A percentile compares a stretch with the other conserved stretches of the same genome.
These are phyloP conservation scores for Medicago truncatula DNA, from an alignment of 306 rosid genomes.

Conservation along the genomic window MtrunA17r5.0-ANR NC_053045.1:61785001-61785500, in stretches of 20 bases:
- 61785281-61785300: slow-evolving; percentile 81
- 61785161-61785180: slow-evolving; percentile 73
- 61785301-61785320: slow-evolving; percentile 75
- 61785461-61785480: slow-evolving; percentile 79
- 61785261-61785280: slow-evolving; percentile 62
- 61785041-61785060: neutral
- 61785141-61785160: slow-evolving; percentile 89
- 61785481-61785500: slow-evolving; percentile 82
- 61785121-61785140: slow-evolving; percentile 59
- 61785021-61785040: neutral
- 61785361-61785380: slow-evolving; percentile 30
- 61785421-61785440: slow-evolving; percentile 82
- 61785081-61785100: neutral
- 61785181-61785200: slow-evolving; percentile 56
- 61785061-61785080: neutral
- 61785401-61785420: neutral
- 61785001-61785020: neutral
- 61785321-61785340: slow-evolving; percentile 73
- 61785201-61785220: slow-evolving; percentile 35
- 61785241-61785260: slow-evolving; percentile 7
- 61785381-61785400: slow-evolving; percentile 7
- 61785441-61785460: slow-evolving; percentile 76
- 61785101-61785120: neutral
- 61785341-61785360: slow-evolving; percentile 56
- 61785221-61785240: neutral